Base-by-base conservation (phyloP, 2,329 filamentous ascomycete species). In the Davidsoniella eucalypti region DNA sequence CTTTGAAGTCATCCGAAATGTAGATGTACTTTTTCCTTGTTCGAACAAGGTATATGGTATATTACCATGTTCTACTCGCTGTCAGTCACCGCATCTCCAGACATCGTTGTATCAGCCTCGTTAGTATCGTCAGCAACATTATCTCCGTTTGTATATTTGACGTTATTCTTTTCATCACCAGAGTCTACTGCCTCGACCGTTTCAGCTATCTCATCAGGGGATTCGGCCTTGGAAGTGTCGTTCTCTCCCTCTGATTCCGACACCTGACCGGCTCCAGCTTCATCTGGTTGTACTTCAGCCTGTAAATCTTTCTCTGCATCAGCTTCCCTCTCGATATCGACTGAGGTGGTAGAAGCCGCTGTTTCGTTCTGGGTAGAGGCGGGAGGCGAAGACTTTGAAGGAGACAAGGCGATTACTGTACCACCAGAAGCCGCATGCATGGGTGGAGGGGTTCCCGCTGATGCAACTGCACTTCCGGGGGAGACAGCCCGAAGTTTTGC, bases 371-470 rank as follows among this genome's bases (percentile, higher is more conserved):
- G 18, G 16, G 44, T 18, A 12, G 33, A 29, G 10, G 36, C 44
- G 3, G 44, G 26, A 8, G 47, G 23, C 39, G 39, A 17, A 14
- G 33, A 25, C 16, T 40, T 39, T 9, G 42, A 23, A 2, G 43
- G 23, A 5, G 21, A 26, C 12, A 36, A 29, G 8, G 41, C 17
- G 38, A 43, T 26, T 16, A 44, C 47, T 5, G 47, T 50, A 9
- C 43, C 43, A 23, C 51, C 51, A 9, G 51, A 52, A 9, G 44
- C 50, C 9, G 38, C 36, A 26, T 51, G 44, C 44, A 51, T 51
- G 21, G 49, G 36, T 10, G 49, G 44, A 6, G 49, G 49, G 14
- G 46, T 40, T n/a, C 25, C 44, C 26, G 41, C 29, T 41, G 49
- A 41, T n/a, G 3, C 33, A 14, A 12, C 16, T 4, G 33, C 21